These are phyloP conservation scores for Triglochin maritima DNA, from an alignment of 106 monocot genomes.

Conservation along the genomic window DNA sequence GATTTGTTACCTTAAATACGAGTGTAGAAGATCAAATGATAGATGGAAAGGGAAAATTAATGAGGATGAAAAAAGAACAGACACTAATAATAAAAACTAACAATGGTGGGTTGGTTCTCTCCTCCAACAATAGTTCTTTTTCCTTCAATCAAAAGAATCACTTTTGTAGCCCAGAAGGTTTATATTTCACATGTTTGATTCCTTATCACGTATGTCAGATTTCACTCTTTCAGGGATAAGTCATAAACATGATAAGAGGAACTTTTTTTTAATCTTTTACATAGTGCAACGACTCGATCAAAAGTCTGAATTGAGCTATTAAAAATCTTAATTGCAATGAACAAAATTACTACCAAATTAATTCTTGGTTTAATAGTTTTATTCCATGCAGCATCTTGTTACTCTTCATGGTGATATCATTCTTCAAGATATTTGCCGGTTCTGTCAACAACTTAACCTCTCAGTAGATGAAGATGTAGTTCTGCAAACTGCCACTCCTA, in stretches of 20 bases:
- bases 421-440: constrained; percentile 40
- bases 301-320: neutral
- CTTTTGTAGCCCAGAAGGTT: too few relatives aligned
- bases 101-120: too few relatives aligned
- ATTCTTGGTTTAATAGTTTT: neutral
- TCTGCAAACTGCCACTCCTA: constrained; percentile 22
- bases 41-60: too few relatives aligned
- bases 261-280: neutral
- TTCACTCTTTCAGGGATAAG: neutral
- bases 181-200: too few relatives aligned
- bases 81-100: too few relatives aligned
- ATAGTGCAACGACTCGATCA: too few relatives aligned
- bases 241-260: neutral
- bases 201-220: too few relatives aligned
- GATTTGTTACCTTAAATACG: too few relatives aligned
- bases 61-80: too few relatives aligned
- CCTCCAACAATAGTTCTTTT: too few relatives aligned
- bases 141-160: too few relatives aligned
- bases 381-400: constrained; percentile 48
- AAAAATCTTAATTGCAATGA: neutral
- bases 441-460: constrained; percentile 53
- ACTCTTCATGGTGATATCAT: constrained; percentile 42
- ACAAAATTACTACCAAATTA: neutral
- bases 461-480: constrained; percentile 37
- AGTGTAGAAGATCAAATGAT: too few relatives aligned